These are phyloP conservation scores for Gossypium thurberi DNA, from an alignment of 345 rosid species.

Conservation along the genomic window DNA sequence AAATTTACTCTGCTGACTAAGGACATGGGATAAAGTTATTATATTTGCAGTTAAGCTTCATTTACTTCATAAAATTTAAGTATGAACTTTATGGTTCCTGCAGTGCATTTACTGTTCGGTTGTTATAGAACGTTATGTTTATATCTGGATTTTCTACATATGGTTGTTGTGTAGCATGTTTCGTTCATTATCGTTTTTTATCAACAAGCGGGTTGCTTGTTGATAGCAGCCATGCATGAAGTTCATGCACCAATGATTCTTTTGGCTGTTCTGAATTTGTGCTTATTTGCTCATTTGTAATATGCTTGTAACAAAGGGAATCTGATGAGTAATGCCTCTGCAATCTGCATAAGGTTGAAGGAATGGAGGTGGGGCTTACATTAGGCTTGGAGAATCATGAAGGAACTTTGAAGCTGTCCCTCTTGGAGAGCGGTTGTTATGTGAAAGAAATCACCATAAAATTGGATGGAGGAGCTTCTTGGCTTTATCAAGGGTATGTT, in stretches of 20 bases:
- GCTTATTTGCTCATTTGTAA: conserved; percentile 21
- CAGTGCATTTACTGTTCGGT: neutral
- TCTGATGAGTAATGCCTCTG: conserved; percentile 46
- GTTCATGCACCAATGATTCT: neutral
- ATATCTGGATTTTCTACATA: neutral
- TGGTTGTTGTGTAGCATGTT: neutral
- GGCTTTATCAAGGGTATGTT: conserved; percentile 95
- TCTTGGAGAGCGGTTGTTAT: conserved; percentile 71
- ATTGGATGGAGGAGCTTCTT: conserved; percentile 90
- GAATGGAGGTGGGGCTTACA: conserved; percentile 94
- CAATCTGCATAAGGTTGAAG: conserved; percentile 79
- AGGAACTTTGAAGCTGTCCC: conserved; percentile 71
- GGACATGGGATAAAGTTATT: neutral
- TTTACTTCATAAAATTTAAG: neutral
- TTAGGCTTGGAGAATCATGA: conserved; percentile 61
- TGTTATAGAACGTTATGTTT: neutral
- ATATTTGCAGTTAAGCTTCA: neutral
- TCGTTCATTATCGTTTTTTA: neutral
- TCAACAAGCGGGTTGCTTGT: neutral
- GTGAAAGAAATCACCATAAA: conserved; percentile 61
- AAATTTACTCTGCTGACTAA: neutral
- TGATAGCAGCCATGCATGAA: neutral
- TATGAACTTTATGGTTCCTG: neutral
- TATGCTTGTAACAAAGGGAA: conserved; percentile 34
- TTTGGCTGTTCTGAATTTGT: conserved; percentile 4